phyloP scores from a whole-genome alignment of 768 basidiomycete genomes.

The Lentinula sp. region DNA sequence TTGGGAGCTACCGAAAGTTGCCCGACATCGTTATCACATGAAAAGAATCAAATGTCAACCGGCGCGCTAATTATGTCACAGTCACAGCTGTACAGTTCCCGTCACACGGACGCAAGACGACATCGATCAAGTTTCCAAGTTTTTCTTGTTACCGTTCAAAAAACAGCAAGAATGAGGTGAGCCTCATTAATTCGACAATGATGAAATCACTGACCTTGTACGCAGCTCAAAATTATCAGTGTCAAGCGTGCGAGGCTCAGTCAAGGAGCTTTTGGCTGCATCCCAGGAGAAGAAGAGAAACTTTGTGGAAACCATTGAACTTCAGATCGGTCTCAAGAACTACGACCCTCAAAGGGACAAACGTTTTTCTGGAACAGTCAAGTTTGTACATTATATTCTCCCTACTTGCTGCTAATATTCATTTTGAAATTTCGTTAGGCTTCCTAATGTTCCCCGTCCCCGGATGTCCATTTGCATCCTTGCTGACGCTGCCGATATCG shows the following conservation, averaged over 20 bases:
- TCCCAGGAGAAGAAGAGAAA: constrained; percentile 88
- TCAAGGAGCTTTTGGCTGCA: constrained; percentile 85
- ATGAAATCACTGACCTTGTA: not conserved
- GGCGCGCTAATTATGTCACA: not conserved
- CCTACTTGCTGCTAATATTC: not conserved
- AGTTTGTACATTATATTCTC: constrained; percentile 41
- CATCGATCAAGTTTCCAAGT: too few species aligned
- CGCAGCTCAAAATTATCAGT: constrained; percentile 77
- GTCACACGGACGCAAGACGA: not conserved
- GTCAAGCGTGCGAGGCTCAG: constrained; percentile 98
- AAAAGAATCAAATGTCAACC: too few species aligned
- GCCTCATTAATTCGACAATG: not conserved
- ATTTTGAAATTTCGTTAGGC: constrained; percentile 35
- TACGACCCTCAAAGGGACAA: constrained; percentile 99
- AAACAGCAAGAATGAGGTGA: constrained; percentile 5
- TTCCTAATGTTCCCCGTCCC: constrained; percentile 95
- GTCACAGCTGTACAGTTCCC: constrained; percentile 5
- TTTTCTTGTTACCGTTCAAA: not conserved
- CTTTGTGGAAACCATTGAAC: constrained; percentile 93
- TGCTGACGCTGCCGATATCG: constrained; percentile 97
- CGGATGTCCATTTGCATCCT: constrained; percentile 99
- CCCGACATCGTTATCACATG: not conserved
- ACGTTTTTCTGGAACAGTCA: constrained; percentile 99
- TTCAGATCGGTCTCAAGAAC: constrained; percentile 97
- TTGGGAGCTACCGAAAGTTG: not conserved